phyloP scores from a whole-genome alignment of 73 alveolate genomes.

The Urostyla sp. region DNA sequence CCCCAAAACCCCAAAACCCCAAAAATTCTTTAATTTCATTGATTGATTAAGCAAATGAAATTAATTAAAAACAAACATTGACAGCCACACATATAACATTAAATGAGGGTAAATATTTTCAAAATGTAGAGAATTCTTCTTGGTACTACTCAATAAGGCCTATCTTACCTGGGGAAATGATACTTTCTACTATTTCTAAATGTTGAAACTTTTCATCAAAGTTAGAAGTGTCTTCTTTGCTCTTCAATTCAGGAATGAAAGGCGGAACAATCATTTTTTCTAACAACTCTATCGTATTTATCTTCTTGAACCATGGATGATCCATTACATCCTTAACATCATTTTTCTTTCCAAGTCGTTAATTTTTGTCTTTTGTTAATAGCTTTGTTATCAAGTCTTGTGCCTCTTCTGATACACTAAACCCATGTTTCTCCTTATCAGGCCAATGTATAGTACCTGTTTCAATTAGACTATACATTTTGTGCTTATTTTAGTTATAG shows the following conservation, averaged over 20 bases:
- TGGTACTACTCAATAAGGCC: conserved; percentile 11
- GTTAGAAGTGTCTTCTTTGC: conserved; percentile 55
- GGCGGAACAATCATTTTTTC: conserved; percentile 73
- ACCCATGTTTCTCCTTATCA: conserved; percentile 46
- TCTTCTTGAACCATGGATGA: background rate
- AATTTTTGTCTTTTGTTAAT: conserved; percentile 42
- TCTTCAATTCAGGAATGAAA: conserved; percentile 69
- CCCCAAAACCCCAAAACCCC: too few species aligned
- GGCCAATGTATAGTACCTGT: conserved; percentile 45
- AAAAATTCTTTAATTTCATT: too few species aligned
- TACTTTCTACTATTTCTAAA: conserved; percentile 19
- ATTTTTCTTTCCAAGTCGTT: conserved; percentile 43
- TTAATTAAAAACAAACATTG: too few species aligned
- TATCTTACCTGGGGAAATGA: conserved; percentile 2
- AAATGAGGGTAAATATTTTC: too few species aligned
- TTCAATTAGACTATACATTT: conserved; percentile 52
- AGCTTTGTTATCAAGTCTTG: conserved; percentile 58
- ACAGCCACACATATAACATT: too few species aligned
- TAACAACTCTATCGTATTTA: background rate
- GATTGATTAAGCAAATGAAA: too few species aligned
- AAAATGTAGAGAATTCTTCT: conserved; percentile 16
- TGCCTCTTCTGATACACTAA: conserved; percentile 30
- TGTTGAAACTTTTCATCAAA: conserved; percentile 22
- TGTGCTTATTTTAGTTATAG: conserved; percentile 67
- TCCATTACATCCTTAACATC: background rate